phyloP scores from a whole-genome alignment of 768 basidiomycete species.

The Mycena filopes region DNA sequence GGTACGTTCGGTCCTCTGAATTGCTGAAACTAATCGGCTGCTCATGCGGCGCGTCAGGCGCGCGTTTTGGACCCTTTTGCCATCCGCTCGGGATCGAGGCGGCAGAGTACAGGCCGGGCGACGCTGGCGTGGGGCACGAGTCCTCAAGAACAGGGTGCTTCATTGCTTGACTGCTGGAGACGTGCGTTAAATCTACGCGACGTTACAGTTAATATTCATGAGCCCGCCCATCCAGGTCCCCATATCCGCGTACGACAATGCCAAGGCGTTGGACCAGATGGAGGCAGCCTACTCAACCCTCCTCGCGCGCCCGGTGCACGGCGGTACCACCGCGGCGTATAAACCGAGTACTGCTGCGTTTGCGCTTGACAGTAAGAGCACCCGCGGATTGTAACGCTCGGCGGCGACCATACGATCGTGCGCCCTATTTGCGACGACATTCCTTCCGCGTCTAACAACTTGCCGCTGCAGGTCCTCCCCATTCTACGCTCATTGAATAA shows the following conservation, averaged over 20 bases:
- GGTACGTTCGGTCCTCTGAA: conserved; percentile 42
- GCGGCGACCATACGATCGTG: conserved; percentile 81
- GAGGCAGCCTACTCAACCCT: conserved; percentile 72
- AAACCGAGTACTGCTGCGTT: conserved; percentile 44
- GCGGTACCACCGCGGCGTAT: conserved; percentile 34
- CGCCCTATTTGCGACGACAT: neutral
- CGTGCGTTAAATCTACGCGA: conserved; percentile 41
- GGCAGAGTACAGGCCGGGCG: conserved; percentile 55
- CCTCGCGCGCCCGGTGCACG: conserved; percentile 57
- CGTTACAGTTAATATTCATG: conserved; percentile 34
- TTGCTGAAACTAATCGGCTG: too few species aligned
- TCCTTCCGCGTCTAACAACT: neutral
- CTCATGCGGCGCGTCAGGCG: conserved; percentile 54
- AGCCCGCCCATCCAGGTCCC: conserved; percentile 56
- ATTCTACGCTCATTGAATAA: conserved; percentile 74
- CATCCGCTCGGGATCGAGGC: conserved; percentile 65
- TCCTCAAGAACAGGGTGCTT: conserved; percentile 54
- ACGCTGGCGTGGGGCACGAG: conserved; percentile 62
- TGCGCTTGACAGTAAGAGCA: conserved; percentile 66
- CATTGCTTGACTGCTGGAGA: conserved; percentile 73
- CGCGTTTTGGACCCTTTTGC: conserved; percentile 73
- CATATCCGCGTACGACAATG: conserved; percentile 67
- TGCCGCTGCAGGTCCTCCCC: conserved; percentile 55
- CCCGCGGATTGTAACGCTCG: conserved; percentile 71
- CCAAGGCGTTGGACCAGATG: conserved; percentile 72